Conservation (phyloP, 768 basidiomycete species). For the Cubamyces sp. region DNA sequence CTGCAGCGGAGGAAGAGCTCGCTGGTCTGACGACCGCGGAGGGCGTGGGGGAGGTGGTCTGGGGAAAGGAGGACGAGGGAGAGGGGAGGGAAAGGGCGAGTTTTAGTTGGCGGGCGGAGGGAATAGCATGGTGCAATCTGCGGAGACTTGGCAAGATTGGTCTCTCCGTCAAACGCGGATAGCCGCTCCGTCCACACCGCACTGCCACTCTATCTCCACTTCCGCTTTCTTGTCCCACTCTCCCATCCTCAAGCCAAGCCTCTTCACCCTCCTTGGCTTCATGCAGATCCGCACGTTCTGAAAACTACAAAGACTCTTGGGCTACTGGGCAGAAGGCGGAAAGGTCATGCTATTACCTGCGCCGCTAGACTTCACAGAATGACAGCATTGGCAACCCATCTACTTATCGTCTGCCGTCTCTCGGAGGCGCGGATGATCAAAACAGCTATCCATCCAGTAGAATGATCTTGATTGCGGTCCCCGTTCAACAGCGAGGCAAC, state of each 20-base stretch:
- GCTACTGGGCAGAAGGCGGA: background rate
- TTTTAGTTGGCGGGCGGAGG: conserved; percentile 11
- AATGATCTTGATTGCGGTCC: too few species aligned
- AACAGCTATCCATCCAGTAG: too few species aligned
- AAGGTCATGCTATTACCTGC: too few species aligned
- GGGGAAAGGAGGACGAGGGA: conserved; percentile 7
- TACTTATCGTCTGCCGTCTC: too few species aligned
- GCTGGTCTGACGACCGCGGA: background rate
- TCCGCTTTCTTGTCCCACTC: conserved; percentile 2
- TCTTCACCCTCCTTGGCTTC: background rate
- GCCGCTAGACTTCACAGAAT: too few species aligned
- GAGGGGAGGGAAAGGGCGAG: background rate
- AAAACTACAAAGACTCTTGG: background rate
- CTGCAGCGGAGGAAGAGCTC: background rate
- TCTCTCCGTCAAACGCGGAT: background rate
- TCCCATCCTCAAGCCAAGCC: background rate
- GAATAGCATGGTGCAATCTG: conserved; percentile 17
- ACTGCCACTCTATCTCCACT: conserved; percentile 24
- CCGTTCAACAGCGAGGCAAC: too few species aligned
- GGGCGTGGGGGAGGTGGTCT: background rate
- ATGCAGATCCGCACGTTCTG: too few species aligned
- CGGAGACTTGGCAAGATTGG: conserved; percentile 17
- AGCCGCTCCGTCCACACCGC: conserved; percentile 11
- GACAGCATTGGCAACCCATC: too few species aligned
- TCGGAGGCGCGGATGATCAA: too few species aligned